Conservation (phyloP, 495 filamentous ascomycete species). For the Trichoderma erinaceum region DNA sequence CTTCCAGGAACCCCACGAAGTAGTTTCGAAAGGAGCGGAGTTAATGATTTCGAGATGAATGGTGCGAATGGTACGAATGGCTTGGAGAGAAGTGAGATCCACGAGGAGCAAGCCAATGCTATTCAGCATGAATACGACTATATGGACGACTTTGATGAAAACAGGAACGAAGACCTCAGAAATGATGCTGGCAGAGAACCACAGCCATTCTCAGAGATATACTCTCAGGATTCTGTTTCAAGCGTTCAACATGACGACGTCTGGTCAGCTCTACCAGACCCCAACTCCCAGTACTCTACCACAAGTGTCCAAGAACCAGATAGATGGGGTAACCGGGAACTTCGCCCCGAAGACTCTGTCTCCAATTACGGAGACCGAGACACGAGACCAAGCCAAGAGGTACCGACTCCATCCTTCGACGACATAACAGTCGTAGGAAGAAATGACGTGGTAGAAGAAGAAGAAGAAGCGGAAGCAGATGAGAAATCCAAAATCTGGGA, state of each 20-base stretch:
- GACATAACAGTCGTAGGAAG: neutral
- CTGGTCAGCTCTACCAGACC: neutral
- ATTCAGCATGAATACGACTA: neutral
- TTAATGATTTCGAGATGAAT: neutral
- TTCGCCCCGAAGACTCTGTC: neutral
- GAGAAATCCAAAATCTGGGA: neutral
- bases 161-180: neutral
- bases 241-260: neutral
- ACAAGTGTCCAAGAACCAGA: neutral
- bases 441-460: neutral
- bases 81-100: neutral
- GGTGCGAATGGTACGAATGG: neutral
- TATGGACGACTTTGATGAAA: neutral
- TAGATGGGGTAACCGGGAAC: neutral
- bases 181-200: neutral
- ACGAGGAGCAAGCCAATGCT: neutral
- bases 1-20: neutral
- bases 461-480: neutral
- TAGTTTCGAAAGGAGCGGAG: neutral
- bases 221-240: neutral
- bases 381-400: neutral
- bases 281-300: neutral
- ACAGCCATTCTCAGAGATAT: neutral
- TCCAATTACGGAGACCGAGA: neutral
- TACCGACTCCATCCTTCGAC: neutral